Evolutionary conservation across 2,329 filamentous ascomycete species (phyloP), one percentile per base, ranked within the genome.

Genomic region (Penicillium concentricum): DNA sequence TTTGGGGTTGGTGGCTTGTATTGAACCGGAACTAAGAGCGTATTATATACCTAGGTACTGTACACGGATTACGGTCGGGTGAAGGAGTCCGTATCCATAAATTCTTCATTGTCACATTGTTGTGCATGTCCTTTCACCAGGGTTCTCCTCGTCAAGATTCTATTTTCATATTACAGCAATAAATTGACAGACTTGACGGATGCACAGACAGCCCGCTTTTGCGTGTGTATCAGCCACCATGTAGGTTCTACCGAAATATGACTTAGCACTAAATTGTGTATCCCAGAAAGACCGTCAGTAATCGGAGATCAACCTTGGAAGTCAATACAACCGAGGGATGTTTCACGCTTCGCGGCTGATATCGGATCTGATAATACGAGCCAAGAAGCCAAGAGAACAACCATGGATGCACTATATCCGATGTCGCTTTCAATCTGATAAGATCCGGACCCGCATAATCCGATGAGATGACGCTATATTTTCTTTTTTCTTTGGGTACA

Each of bases 401-500:
- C 51, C 44, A 41, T 20, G 24, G 20, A 16, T 26, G 15, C 5
- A 15, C 18, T 32, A 22, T 41, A 49, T 52, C 54, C 54, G 54
- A 56, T 52, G 42, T 56, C 54, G 54, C 42, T 52, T 51, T 52
- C 42, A 51, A 56, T 56, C 54, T 56, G 54, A 56, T 56, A 52
- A 56, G 48, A 52, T 56, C 54, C 16, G 39, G 54, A 30, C 54
- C 42, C 35, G 48, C 54, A 39, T 35, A 16, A 30, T 43, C 28
- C 22, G 51, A 38, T 16, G 41, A 51, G 28, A 45, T 41, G 47
- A 56, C 34, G 34, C 41, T 44, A 22, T 39, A n/a, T 45, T 4
- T 26, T n/a, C 15, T 39, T 38, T 12, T 13, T 41, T 9, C n/a
- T 39, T 42, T 41, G 20, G 5, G 10, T 38, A 37, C 46, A 18